A percentile compares a stretch with the other conserved stretches of the same genome.
phyloP scores from a whole-genome alignment of 768 basidiomycete genomes.

The Artomyces pyxidatus region DNA sequence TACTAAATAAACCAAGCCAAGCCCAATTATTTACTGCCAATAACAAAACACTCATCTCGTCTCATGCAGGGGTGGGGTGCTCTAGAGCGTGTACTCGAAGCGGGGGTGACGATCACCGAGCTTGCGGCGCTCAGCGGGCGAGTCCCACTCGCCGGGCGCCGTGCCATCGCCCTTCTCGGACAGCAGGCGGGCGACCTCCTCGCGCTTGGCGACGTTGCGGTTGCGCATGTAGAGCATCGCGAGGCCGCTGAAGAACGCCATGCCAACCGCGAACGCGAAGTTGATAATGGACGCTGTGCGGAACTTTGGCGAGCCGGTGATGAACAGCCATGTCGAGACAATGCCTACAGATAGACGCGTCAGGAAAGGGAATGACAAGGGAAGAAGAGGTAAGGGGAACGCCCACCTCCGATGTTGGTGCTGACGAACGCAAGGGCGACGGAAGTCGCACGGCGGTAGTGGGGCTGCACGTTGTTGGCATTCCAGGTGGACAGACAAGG shows the following conservation, averaged over 20 bases:
- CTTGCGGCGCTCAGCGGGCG: slow-evolving; percentile 5
- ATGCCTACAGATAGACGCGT: not conserved
- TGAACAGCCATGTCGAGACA: not conserved
- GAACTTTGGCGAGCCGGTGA: slow-evolving; percentile 8
- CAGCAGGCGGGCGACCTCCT: slow-evolving; percentile 1
- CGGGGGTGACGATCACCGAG: slow-evolving; percentile 15
- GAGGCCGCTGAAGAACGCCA: not conserved
- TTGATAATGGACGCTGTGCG: slow-evolving; percentile 11
- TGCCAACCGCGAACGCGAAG: slow-evolving; percentile 5
- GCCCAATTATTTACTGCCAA: too few relatives aligned
- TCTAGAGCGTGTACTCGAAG: slow-evolving; percentile 12
- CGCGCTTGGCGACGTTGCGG: slow-evolving; percentile 8
- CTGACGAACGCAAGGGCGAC: slow-evolving; percentile 20
- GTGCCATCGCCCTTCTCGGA: slow-evolving; percentile 1
- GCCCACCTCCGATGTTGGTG: slow-evolving; percentile 10
- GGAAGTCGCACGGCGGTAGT: slow-evolving; percentile 23
- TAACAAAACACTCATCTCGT: too few relatives aligned
- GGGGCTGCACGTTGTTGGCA: slow-evolving; percentile 25
- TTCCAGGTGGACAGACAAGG: slow-evolving; percentile 21
- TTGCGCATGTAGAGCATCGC: slow-evolving; percentile 3
- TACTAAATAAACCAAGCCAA: too few relatives aligned
- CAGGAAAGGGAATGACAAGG: not conserved
- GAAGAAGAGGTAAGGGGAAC: not conserved
- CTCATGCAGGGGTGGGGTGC: too few relatives aligned
- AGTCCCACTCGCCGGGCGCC: slow-evolving; percentile 9